phyloP scores from a whole-genome alignment of 1,284 basidiomycete species.

The Hortiboletus rubellus region DNA sequence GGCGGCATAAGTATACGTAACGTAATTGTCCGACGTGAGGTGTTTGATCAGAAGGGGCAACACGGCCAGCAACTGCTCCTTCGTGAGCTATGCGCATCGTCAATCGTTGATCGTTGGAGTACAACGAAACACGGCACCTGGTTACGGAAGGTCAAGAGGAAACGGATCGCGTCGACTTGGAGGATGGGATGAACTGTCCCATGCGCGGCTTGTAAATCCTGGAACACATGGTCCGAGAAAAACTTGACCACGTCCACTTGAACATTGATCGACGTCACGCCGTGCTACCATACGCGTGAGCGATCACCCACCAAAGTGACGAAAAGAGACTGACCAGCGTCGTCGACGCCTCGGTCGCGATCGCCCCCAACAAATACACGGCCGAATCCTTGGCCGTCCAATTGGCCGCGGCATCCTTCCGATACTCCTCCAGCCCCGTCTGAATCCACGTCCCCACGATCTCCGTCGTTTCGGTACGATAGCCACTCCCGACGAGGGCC shows the following conservation, averaged over 20 bases:
- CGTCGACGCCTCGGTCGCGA: constrained; percentile 88
- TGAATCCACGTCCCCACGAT: constrained; percentile 85
- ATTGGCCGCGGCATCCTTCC: constrained; percentile 59
- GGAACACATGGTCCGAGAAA: constrained; percentile 90
- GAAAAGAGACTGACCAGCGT: constrained; percentile 52
- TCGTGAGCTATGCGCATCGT: constrained; percentile 69
- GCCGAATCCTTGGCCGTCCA: constrained; percentile 97
- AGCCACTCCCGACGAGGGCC: constrained; percentile 77
- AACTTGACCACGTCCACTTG: constrained; percentile 95
- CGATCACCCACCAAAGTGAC: not conserved
- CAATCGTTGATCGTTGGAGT: not conserved
- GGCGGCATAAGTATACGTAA: constrained; percentile 87
- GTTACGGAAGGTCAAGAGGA: constrained; percentile 92
- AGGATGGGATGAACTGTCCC: constrained; percentile 84
- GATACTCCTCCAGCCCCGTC: constrained; percentile 66
- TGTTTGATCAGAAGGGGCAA: constrained; percentile 88
- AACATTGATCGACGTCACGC: constrained; percentile 91
- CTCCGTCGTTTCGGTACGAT: constrained; percentile 81
- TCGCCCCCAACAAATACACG: constrained; percentile 90
- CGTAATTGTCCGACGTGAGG: constrained; percentile 78
- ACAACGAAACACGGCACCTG: constrained; percentile 55
- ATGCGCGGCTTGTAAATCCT: constrained; percentile 78
- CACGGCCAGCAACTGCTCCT: constrained; percentile 91
- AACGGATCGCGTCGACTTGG: constrained; percentile 95
- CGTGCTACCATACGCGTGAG: constrained; percentile 54